Percentiles rank a stretch among this genome's conserved stretches.
Conservation (phyloP, 192 early-diverging fungal genomes). For the Podila verticillata region DNA sequence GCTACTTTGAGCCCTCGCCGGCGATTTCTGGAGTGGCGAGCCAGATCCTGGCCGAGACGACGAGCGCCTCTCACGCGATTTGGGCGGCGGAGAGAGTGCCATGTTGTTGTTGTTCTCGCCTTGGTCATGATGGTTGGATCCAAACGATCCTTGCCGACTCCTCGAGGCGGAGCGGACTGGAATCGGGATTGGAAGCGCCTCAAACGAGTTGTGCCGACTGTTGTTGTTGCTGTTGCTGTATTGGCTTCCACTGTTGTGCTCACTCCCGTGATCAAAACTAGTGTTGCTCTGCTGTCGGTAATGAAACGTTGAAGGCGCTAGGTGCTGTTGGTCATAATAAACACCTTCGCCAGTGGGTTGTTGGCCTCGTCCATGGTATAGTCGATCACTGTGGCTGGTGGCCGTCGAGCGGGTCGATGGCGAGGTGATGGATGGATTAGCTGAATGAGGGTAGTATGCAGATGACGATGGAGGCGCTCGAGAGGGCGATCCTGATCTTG, state of each 20-base stretch:
- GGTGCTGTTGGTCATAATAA: neutral
- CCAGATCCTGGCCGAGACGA: slow-evolving; percentile 12
- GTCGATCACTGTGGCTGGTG: slow-evolving; percentile 21
- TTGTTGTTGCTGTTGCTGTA: neutral
- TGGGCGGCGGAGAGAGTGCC: slow-evolving; percentile 6
- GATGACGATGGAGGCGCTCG: slow-evolving; percentile 7
- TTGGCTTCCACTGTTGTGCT: neutral
- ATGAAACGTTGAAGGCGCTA: slow-evolving; percentile 2
- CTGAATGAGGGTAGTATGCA: slow-evolving; percentile 17
- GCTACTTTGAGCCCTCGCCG: slow-evolving; percentile 11
- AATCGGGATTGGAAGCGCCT: neutral
- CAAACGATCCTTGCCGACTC: slow-evolving; percentile 1
- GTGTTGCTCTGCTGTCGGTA: slow-evolving; percentile 7
- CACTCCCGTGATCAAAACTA: neutral
- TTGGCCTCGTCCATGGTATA: slow-evolving; percentile 36
- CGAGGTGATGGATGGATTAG: slow-evolving; percentile 44
- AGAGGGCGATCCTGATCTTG: slow-evolving; percentile 38
- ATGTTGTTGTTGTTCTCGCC: neutral
- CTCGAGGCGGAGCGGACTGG: neutral
- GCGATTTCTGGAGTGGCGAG: slow-evolving; percentile 16
- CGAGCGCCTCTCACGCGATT: slow-evolving; percentile 15
- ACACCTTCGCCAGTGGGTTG: neutral
- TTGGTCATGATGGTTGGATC: neutral
- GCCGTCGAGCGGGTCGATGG: slow-evolving; percentile 9
- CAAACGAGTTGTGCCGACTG: slow-evolving; percentile 4